phyloP scores from a whole-genome alignment of 108 stramenopile species.

The Fragilaria crotonensis region DNA sequence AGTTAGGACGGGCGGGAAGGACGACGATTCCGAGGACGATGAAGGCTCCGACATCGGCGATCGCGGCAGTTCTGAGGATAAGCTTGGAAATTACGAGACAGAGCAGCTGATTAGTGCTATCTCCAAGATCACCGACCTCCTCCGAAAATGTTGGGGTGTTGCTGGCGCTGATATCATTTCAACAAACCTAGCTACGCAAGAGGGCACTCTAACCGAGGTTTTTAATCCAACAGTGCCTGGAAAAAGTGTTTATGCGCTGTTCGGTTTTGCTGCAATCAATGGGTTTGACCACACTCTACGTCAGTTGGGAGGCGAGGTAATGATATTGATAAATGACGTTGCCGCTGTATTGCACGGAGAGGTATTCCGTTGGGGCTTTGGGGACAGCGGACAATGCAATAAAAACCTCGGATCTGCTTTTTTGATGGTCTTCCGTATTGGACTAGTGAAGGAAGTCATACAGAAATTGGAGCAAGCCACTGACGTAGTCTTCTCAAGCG shows the following conservation, averaged over 20 bases:
- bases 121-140: constrained; percentile 86
- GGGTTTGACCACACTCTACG: constrained; percentile 75
- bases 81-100: constrained; percentile 84
- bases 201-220: constrained; percentile 61
- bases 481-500: constrained; percentile 57
- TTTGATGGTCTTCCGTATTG: constrained; percentile 93
- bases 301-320: constrained; percentile 80
- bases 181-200: constrained; percentile 75
- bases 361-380: constrained; percentile 77
- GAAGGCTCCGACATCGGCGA: constrained; percentile 18
- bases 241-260: constrained; percentile 85
- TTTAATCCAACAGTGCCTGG: constrained; percentile 92
- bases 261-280: constrained; percentile 90
- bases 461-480: constrained; percentile 72
- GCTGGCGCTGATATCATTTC: constrained; percentile 94
- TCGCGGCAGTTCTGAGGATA: constrained; percentile 3
- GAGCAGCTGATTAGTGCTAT: constrained; percentile 86
- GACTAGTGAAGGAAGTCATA: constrained; percentile 60
- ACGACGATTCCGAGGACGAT: constrained; percentile 17
- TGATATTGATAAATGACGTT: constrained; percentile 93
- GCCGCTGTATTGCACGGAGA: constrained; percentile 87
- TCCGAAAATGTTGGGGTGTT: constrained; percentile 95
- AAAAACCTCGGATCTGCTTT: constrained; percentile 93
- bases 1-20: constrained; percentile 9
- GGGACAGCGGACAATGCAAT: constrained; percentile 88